A percentile compares a stretch with the other conserved stretches of the same genome.
phyloP scores from a whole-genome alignment of 2,329 filamentous ascomycete species.

The Penicillium sp. region DNA sequence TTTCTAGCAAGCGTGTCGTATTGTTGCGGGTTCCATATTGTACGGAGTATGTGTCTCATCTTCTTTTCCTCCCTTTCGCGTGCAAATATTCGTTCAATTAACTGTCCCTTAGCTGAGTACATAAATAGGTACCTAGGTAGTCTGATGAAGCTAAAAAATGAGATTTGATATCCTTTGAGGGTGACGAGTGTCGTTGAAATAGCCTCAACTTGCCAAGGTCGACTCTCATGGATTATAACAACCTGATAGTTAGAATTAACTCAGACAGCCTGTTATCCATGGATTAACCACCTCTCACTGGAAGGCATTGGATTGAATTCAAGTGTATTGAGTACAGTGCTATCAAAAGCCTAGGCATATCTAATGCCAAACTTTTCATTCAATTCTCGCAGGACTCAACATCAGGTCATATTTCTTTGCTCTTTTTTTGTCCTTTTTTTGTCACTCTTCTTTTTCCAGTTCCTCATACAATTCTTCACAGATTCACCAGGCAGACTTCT shows the following conservation, averaged over 20 bases:
- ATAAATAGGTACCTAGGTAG: not conserved
- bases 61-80: not conserved
- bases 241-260: not conserved
- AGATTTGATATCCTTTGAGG: not conserved
- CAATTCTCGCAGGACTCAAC: no score
- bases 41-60: conserved; percentile 8
- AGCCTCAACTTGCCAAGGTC: not conserved
- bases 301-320: not conserved
- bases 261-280: not conserved
- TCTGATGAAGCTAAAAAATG: not conserved
- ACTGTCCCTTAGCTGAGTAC: not conserved
- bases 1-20: conserved; percentile 17
- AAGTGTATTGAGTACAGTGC: not conserved
- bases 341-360: not conserved
- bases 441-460: not conserved
- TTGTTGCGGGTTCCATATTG: conserved; percentile 9
- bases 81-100: conserved; percentile 5
- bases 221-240: not conserved
- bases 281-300: not conserved
- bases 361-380: no score
- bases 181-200: not conserved
- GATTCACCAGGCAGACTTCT: no score
- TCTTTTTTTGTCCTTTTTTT: no score
- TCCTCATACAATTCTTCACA: not conserved
- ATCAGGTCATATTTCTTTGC: not conserved